Percentiles rank a stretch among this genome's conserved stretches.
Evolutionary conservation across 1,284 basidiomycete species (phyloP).

Genomic region (Papiliotrema fonsecae): DNA sequence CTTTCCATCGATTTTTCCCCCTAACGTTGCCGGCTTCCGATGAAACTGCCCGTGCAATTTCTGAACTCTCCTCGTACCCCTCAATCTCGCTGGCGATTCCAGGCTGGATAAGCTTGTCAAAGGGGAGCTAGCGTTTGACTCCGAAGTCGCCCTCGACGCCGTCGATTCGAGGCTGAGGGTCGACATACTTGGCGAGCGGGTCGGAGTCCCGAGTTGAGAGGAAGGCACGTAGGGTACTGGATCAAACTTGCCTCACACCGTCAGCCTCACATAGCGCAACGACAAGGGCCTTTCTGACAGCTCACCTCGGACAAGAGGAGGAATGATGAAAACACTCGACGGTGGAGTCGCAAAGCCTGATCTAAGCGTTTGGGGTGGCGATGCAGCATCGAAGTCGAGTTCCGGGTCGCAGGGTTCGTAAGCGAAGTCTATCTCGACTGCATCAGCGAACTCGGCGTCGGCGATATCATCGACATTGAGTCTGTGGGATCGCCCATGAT

Average conservation of each 20-base stretch:
- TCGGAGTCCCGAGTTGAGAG: constrained; percentile 3
- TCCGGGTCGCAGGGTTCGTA: neutral
- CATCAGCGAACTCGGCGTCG: neutral
- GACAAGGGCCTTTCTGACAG: neutral
- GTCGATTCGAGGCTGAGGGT: neutral
- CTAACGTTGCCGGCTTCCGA: too few species aligned
- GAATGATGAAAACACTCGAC: neutral
- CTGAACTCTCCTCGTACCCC: too few species aligned
- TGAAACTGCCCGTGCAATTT: too few species aligned
- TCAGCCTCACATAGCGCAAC: neutral
- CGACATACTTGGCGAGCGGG: neutral
- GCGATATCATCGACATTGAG: neutral
- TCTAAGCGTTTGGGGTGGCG: neutral
- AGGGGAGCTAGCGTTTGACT: too few species aligned
- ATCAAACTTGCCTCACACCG: neutral
- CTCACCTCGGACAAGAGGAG: neutral
- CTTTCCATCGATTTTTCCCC: too few species aligned
- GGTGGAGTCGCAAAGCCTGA: neutral
- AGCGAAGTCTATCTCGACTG: too few species aligned
- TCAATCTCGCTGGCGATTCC: too few species aligned
- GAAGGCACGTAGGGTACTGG: constrained; percentile 4
- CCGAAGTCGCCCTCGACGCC: too few species aligned
- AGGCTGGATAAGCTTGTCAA: too few species aligned
- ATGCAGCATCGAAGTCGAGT: neutral
- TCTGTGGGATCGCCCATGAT: too few species aligned